Conservation (phyloP, 495 filamentous ascomycete species). For the Neurospora terricola region DNA sequence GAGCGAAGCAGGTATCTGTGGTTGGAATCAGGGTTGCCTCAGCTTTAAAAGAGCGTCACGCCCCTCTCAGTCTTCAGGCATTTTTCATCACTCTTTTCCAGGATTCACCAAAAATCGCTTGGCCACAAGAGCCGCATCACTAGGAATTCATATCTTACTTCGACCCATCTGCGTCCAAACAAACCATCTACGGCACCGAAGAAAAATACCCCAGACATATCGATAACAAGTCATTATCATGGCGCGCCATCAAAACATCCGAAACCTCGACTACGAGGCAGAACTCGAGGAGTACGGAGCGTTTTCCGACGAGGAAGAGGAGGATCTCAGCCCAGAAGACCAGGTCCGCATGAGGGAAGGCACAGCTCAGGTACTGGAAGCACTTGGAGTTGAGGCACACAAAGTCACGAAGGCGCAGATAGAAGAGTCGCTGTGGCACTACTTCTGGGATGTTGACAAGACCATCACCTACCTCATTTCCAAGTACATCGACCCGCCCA, state of each 20-base stretch:
- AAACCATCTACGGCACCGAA: not conserved
- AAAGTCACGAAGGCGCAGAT: conserved; percentile 61
- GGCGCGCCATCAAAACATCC: conserved; percentile 53
- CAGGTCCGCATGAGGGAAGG: conserved; percentile 45
- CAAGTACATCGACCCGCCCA: conserved; percentile 38
- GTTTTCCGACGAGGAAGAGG: conserved; percentile 31
- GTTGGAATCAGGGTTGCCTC: not conserved
- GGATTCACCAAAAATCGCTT: not conserved
- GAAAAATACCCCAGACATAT: not conserved
- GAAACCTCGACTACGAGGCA: conserved; percentile 49
- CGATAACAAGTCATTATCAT: conserved; percentile 25
- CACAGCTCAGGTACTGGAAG: conserved; percentile 42
- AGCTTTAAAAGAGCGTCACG: not conserved
- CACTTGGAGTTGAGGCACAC: conserved; percentile 40
- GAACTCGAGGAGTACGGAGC: conserved; percentile 49
- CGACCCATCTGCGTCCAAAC: not conserved
- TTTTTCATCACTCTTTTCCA: not conserved
- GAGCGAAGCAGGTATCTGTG: not conserved
- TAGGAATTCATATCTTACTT: not conserved
- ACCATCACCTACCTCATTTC: conserved; percentile 66
- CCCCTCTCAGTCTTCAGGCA: not conserved
- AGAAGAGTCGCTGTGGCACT: conserved; percentile 86
- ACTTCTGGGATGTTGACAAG: conserved; percentile 88
- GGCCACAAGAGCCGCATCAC: not conserved
- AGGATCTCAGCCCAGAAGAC: conserved; percentile 51